Evolutionary conservation across 495 filamentous ascomycete species (phyloP).

Genomic region (Lasiosphaeriaceae sp.): DNA sequence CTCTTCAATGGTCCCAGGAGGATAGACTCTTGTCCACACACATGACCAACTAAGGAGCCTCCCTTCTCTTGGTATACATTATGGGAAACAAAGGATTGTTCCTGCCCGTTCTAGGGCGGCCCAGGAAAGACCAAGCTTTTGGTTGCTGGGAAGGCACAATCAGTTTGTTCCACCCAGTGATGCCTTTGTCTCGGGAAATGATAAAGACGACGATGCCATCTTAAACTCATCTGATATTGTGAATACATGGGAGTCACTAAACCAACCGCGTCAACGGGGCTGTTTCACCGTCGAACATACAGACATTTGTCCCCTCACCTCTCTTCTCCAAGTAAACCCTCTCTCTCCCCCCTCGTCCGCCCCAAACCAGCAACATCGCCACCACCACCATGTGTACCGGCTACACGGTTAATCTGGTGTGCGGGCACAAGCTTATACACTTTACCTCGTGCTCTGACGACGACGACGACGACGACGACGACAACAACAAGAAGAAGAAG

Average conservation of each 20-base stretch:
- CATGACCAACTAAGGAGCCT: too few species aligned
- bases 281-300: too few species aligned
- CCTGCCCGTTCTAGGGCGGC: background rate
- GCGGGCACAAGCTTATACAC: background rate
- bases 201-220: background rate
- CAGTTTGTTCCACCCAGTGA: background rate
- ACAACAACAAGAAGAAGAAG: too few species aligned
- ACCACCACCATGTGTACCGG: slow-evolving; percentile 3
- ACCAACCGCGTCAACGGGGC: too few species aligned
- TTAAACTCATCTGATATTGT: background rate
- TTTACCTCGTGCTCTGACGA: background rate
- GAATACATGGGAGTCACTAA: background rate
- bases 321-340: too few species aligned
- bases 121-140: background rate
- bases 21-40: too few species aligned
- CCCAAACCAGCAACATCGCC: background rate
- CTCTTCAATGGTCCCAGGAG: too few species aligned
- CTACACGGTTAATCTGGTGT: background rate
- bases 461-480: too few species aligned
- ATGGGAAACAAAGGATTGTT: background rate
- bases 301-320: too few species aligned
- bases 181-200: background rate
- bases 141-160: background rate
- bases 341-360: background rate
- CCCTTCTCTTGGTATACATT: background rate